Base-by-base conservation (phyloP, 306 rosid species). In the Begonia fuchsioides region DNA sequence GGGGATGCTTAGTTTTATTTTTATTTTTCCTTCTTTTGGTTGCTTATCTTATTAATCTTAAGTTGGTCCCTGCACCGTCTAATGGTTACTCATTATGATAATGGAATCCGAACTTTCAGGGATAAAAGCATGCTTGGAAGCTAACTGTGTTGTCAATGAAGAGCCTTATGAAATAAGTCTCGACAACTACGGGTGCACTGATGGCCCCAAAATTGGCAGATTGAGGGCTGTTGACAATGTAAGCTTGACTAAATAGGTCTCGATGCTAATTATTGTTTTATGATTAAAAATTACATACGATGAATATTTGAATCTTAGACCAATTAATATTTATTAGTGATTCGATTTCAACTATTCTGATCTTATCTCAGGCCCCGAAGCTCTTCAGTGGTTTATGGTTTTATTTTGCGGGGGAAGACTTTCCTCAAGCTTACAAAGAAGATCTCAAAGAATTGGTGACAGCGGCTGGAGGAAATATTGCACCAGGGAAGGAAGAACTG, bases 151-250 rank as follows among this genome's bases (percentile, higher is more conserved):
- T 32, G 75, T 85, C 58, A 76, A 75, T 3, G 96, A 92, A 65
- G 93, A 77, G 49, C 78, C 76, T 13, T 92, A 67, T 60, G 96
- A 92, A 73, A 64, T 92, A 57, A 17, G 54, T 58, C 80, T 82
- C 35, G 98, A 92, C 65, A 85, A 86, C 72, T 65, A 85, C 12
- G 96, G 98, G 43, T 65, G 96, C 60, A 53, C 55, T 15, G 73
- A 77, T 71, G 94, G 94, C 69, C 88, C 98, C 10, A 85, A 70
- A 65, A 56, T 77, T 68, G 96, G 96, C 70, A 75, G 98, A 73
- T 75, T 77, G 43, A 50, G 74, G 65, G 78, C 77, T 43, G 17
- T 63, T 60, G 38, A 58, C 67, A 74, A 71, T 15, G 98, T 92
- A 75, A 73, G 66, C n/a, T n/a, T n/a, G n/a, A n/a, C n/a, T n/a